Evolutionary conservation across 176 grass and related monocot species (phyloP), one percentile per base, ranked within the genome.

Genomic region (Otatea glauca): DNA sequence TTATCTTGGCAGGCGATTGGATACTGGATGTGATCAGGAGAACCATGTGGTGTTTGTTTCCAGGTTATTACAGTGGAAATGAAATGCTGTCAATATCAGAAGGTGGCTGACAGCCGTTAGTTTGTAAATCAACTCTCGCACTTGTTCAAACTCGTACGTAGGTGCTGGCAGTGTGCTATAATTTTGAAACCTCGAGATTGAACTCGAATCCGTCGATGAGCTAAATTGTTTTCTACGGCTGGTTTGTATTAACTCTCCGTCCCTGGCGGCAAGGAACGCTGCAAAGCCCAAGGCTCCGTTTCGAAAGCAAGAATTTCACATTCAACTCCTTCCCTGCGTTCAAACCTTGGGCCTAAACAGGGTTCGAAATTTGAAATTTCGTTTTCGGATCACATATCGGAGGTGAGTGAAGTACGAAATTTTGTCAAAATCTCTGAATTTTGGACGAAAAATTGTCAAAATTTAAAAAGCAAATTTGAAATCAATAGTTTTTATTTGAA

Each of bases 51-150:
- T 56, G 13, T 53, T 72, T 65, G 48, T 78, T 78, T 88, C 60
- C 17, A 5, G 65, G 13, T 79, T 56, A 55, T 49, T 58, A 25
- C 6, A 67, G n/a, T 44, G 62, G 50, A 72, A 68, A 79, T 50
- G 61, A 51, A 74, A 50, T 42, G 47, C n/a, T 54, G 70, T 75
- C 3, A 25, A 85, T 85, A 85, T 80, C 39, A 50, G 38, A 81
- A 80, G 70, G 62, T 80, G 60, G 38, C 35, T 74, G 50, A 34
- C 68, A 66, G 58, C 14, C 4, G 45, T 18, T 58, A 55, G 59
- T 60, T 75, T 76, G 82, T 89, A 85, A 59, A 89, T 68, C 59
- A 41, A 89, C 54, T 45, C 27, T 69, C 27, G 49, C 75, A 80
- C 87, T 67, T 55, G 0, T 8, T 76, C 34, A 64, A 53, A 77